Conservation (phyloP, 1,139 yeast genomes). For the Yamadazyma atmosphaerica region DNA sequence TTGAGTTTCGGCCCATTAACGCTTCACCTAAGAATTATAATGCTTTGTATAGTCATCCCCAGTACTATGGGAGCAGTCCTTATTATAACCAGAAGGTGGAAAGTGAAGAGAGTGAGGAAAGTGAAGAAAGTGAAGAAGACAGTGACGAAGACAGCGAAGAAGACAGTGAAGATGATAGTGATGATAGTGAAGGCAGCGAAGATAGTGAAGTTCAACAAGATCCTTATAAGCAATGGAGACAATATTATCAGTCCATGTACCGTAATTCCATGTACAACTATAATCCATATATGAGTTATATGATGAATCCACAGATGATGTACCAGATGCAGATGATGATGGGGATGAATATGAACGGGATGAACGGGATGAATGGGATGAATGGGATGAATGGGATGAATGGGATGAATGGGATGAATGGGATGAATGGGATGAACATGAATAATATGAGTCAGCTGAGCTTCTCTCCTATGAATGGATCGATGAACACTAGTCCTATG, state of each 20-base stretch:
- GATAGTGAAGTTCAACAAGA: slow-evolving; percentile 3
- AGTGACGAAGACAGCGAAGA: slow-evolving; percentile 6
- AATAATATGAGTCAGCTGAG: neutral
- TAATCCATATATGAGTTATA: slow-evolving; percentile 12
- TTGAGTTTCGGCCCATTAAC: slow-evolving; percentile 12
- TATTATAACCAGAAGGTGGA: slow-evolving; percentile 9
- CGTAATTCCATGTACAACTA: slow-evolving; percentile 15
- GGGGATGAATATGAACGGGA: slow-evolving; percentile 5
- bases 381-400: neutral
- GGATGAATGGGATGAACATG: neutral
- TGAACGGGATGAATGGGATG: slow-evolving; percentile 10
- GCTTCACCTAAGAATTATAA: slow-evolving; percentile 5
- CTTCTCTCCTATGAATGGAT: neutral
- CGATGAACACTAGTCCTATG: neutral
- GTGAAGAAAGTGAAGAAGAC: slow-evolving; percentile 3
- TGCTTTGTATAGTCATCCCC: slow-evolving; percentile 8
- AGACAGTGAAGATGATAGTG: slow-evolving; percentile 3
- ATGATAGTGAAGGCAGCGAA: slow-evolving; percentile 4
- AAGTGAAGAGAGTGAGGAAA: slow-evolving; percentile 12
- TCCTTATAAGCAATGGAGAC: slow-evolving; percentile 16
- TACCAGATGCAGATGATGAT: slow-evolving; percentile 13
- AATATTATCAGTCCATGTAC: slow-evolving; percentile 17
- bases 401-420: neutral
- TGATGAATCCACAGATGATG: slow-evolving; percentile 16
- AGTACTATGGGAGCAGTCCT: too few species aligned